Evolutionary conservation across 169 alveolate species (phyloP).

Genomic region (Cryptosporidium meleagridis): DNA sequence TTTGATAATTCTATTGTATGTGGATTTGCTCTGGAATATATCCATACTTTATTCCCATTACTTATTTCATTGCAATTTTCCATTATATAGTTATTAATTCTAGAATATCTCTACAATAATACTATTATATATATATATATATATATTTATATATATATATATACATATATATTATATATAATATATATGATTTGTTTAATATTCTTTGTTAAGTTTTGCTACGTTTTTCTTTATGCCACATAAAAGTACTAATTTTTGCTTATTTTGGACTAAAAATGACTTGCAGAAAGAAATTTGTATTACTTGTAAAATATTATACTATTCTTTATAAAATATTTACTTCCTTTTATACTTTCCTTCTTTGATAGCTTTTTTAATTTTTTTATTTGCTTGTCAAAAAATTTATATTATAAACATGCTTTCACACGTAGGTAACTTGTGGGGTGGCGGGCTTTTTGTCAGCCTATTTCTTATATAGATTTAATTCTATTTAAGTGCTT

Average conservation of each 20-base stretch:
- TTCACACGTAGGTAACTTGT: conserved; percentile 65
- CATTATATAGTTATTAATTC: conserved; percentile 11
- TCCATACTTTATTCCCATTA: conserved; percentile 51
- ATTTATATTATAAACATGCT: conserved; percentile 43
- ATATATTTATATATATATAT: no score
- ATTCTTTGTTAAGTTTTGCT: not conserved
- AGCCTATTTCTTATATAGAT: not conserved
- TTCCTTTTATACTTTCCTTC: not conserved
- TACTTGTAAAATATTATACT: not conserved
- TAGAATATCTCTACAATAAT: not conserved
- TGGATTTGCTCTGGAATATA: conserved; percentile 48
- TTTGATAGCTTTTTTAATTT: not conserved
- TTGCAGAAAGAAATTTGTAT: not conserved
- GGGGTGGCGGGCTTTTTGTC: conserved; percentile 63
- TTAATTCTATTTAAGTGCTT: not conserved
- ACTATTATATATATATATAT: no score
- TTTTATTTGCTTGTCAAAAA: conserved; percentile 63
- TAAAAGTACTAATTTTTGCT: not conserved
- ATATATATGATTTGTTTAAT: conserved; percentile 10
- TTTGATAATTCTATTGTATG: conserved; percentile 30
- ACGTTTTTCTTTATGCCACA: conserved; percentile 22
- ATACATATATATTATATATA: not conserved
- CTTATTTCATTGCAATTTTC: conserved; percentile 4
- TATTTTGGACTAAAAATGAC: not conserved
- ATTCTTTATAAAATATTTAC: not conserved